Evolutionary conservation across 2,329 filamentous ascomycete species (phyloP).

Genomic region (Arachnopeziza araneosa): DNA sequence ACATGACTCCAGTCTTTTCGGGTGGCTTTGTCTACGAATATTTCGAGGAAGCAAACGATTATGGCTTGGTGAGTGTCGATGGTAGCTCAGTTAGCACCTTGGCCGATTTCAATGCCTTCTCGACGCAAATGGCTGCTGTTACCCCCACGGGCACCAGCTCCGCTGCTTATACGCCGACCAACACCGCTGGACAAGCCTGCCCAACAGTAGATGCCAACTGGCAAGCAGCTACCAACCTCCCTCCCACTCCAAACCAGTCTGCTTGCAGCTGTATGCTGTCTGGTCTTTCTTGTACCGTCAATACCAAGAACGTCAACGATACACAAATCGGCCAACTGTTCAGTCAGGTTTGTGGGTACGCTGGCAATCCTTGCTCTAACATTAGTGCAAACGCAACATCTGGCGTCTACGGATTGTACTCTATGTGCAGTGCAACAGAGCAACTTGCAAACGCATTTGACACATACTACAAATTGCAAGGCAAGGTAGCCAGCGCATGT

Average conservation of each 20-base stretch:
- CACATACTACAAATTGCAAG: constrained; percentile 41
- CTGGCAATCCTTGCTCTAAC: constrained; percentile 25
- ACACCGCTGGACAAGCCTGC: constrained; percentile 21
- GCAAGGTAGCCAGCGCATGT: constrained; percentile 50
- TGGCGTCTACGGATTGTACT: constrained; percentile 68
- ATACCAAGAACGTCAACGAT: constrained; percentile 47
- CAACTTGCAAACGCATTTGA: constrained; percentile 72
- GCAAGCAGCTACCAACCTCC: constrained; percentile 55
- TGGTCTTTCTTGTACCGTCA: constrained; percentile 63
- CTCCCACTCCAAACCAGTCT: constrained; percentile 71
- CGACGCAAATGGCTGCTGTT: constrained; percentile 29
- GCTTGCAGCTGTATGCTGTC: constrained; percentile 83
- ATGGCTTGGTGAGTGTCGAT: constrained; percentile 39
- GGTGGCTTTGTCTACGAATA: constrained; percentile 99
- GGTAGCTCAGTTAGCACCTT: constrained; percentile 59
- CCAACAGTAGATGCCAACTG: constrained; percentile 22
- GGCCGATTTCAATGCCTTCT: constrained; percentile 63
- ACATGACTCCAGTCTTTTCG: constrained; percentile 84
- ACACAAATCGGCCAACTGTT: constrained; percentile 62
- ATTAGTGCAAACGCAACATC: constrained; percentile 48
- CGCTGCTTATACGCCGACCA: constrained; percentile 60
- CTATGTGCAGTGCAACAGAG: constrained; percentile 65
- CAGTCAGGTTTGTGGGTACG: constrained; percentile 39
- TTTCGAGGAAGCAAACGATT: constrained; percentile 84
- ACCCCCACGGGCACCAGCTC: constrained; percentile 51